phyloP scores from a whole-genome alignment of 805 yeast genomes.

The Brettanomyces bruxellensis region DNA sequence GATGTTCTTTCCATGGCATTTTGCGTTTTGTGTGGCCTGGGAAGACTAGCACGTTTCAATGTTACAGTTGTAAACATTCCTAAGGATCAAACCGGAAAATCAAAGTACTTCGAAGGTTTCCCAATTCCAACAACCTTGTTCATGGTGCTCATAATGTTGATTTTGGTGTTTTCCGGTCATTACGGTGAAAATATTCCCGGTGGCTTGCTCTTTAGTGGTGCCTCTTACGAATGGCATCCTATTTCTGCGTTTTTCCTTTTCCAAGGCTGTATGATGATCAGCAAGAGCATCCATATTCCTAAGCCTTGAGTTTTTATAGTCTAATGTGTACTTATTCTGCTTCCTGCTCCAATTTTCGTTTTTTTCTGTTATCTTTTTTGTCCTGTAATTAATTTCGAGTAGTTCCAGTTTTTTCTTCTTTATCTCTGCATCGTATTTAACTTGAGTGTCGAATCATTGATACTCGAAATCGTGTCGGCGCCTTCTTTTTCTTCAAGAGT shows the following conservation, averaged over 20 bases:
- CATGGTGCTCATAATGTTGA: conserved; percentile 67
- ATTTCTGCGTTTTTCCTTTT: conserved; percentile 51
- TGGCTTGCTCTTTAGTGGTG: conserved; percentile 48
- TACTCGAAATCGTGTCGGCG: background rate
- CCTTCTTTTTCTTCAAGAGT: background rate
- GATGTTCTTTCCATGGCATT: conserved; percentile 71
- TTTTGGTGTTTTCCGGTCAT: conserved; percentile 40
- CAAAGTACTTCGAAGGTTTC: conserved; percentile 89
- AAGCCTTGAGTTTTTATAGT: conserved; percentile 38
- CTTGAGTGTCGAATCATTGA: conserved; percentile 1
- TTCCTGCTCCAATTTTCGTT: too few species aligned
- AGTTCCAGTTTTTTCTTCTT: background rate
- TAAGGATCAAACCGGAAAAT: conserved; percentile 79
- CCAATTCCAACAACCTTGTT: conserved; percentile 87
- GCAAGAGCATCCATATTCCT: conserved; percentile 85
- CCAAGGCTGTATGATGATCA: conserved; percentile 87
- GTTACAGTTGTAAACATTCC: conserved; percentile 91
- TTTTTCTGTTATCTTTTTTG: too few species aligned
- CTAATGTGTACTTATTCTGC: background rate
- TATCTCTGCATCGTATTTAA: too few species aligned
- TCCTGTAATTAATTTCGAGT: too few species aligned
- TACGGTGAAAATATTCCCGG: conserved; percentile 47
- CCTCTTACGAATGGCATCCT: conserved; percentile 68
- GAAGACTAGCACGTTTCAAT: conserved; percentile 91
- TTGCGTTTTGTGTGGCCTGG: conserved; percentile 88